These are phyloP conservation scores for Rhododendron kiyosumense DNA, from an alignment of 148 eudicot genomes.

Conservation along the genomic window DNA sequence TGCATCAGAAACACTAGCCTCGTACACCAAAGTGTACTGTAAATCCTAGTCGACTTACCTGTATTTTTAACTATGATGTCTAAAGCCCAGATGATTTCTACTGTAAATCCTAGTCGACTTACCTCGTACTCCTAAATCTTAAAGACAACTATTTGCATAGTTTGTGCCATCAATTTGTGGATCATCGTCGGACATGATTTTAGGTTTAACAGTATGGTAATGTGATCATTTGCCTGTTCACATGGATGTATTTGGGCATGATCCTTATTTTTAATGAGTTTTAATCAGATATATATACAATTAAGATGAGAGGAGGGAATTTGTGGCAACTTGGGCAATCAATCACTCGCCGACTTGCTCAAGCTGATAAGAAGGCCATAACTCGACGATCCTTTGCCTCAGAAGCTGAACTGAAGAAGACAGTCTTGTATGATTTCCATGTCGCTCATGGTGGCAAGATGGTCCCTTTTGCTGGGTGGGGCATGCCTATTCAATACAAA, in stretches of 20 bases:
- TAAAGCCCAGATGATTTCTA: neutral
- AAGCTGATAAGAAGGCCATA: conserved; percentile 57
- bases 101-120: neutral
- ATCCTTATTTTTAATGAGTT: neutral
- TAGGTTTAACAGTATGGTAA: neutral
- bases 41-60: neutral
- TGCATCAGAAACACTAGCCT: neutral
- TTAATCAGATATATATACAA: conserved; percentile 20
- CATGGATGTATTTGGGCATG: neutral
- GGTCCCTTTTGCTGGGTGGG: conserved; percentile 99
- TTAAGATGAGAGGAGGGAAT: conserved; percentile 78
- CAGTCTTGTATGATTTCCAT: conserved; percentile 81
- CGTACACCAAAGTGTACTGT: neutral
- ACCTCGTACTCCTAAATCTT: neutral
- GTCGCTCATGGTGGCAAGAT: conserved; percentile 86
- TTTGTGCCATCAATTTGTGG: neutral
- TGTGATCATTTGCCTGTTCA: neutral
- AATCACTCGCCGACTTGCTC: conserved; percentile 79
- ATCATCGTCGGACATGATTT: neutral
- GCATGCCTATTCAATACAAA: conserved; percentile 99
- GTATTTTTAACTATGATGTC: neutral
- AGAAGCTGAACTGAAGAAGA: conserved; percentile 85
- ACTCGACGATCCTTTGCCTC: conserved; percentile 65
- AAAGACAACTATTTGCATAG: neutral
- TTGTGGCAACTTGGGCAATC: conserved; percentile 98